Base-by-base conservation (phyloP, 2,329 filamentous ascomycete genomes). In the Pseudogymnoascus sp. region DNA sequence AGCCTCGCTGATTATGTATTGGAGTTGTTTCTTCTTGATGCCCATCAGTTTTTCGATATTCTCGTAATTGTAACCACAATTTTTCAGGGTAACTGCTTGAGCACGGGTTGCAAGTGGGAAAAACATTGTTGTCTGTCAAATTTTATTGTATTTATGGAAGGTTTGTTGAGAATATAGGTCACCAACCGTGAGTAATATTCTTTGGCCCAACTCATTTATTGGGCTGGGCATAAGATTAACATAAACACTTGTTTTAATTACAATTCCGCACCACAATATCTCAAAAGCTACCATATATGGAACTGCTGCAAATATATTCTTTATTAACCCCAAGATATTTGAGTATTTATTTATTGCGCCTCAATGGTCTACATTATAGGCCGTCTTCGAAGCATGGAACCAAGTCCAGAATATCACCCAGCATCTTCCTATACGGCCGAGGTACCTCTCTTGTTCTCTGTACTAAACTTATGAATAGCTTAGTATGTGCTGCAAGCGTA, bases 1-100 rank as follows among this genome's bases (percentile, higher is more conserved):
- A 38, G 55, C 55, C 33, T 35, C 35, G 55, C 30, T n/a, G 30
- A 57, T 15, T 35, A 57, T 57, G 55, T 37, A 38, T 21, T 37
- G 30, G 30, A 57, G 55, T n/a, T 57, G 30, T 15, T 33, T 35
- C n/a, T 37, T 18, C 21, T 35, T 57, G 33, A 57, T 57, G 12
- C 30, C 18, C 2, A 33, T 57, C 55, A 35, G 5, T 15, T 35
- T 23, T 28, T 57, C 55, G 18, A 57, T 57, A 38, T 57, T 37
- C 30, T 57, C 35, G 12, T 3, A 57, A 26, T 13, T 33, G 15
- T 35, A 57, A 18, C 55, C 55, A 38, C 33, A 57, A 18, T 37
- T 10, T 23, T 38, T 35, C 8, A 57, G 18, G 18, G 55, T 57
- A 35, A 57, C 35, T 8, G 55, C 55, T 38, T 57, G 18, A 10